phyloP scores from a whole-genome alignment of 305 asterid genomes.

The Fraxinus velutina region DNA sequence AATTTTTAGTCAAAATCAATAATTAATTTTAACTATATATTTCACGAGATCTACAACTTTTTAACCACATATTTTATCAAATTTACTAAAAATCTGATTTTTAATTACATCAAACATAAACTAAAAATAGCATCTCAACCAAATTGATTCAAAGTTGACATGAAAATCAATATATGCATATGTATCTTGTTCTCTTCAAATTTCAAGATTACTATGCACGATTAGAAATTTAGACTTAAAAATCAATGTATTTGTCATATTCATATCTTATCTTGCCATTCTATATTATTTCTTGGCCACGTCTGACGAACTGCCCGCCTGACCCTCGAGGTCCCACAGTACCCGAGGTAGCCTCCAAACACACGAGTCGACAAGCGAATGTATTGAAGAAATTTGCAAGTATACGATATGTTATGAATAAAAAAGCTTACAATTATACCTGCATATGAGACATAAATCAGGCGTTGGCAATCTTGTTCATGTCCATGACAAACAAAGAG shows the following conservation, averaged over 20 bases:
- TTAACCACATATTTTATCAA: too few species aligned
- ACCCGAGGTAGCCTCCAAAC: background rate
- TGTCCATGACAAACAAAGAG: too few species aligned
- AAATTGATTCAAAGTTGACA: background rate
- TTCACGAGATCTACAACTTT: background rate
- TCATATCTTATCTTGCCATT: background rate
- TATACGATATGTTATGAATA: too few species aligned
- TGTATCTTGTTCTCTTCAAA: background rate
- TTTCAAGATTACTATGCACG: background rate
- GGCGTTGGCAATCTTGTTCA: background rate
- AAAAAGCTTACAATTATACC: too few species aligned
- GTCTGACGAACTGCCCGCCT: background rate
- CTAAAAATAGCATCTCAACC: background rate
- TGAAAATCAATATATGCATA: background rate
- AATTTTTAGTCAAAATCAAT: background rate
- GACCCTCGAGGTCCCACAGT: background rate
- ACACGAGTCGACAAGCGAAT: background rate
- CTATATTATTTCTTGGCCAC: background rate
- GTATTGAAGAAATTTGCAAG: too few species aligned
- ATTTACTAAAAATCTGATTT: too few species aligned
- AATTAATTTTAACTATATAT: background rate
- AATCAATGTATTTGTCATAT: background rate
- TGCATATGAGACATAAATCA: background rate
- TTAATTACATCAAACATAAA: too few species aligned
- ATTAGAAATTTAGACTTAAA: too few species aligned